These are phyloP conservation scores for Craterostigma plantagineum DNA, from an alignment of 257 asterid genomes.

Conservation along the genomic window DNA sequence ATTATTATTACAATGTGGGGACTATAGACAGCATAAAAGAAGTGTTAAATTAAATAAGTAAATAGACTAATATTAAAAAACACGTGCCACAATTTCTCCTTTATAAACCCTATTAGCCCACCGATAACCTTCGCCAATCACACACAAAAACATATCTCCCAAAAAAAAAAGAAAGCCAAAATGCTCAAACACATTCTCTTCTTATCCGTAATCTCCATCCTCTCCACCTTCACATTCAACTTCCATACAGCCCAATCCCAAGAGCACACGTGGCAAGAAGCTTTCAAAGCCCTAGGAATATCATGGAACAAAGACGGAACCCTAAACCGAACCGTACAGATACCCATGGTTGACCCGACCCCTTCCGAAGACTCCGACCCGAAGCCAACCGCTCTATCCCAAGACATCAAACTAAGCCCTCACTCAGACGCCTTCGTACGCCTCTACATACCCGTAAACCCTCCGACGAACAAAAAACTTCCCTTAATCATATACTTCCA, in stretches of 20 bases:
- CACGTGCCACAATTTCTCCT: no score
- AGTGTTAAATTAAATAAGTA: no score
- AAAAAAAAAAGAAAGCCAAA: no score
- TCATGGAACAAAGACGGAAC: constrained; percentile 7
- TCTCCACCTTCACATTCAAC: background rate
- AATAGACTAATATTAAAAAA: no score
- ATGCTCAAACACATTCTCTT: no score
- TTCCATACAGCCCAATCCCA: background rate
- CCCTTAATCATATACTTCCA: constrained; percentile 3
- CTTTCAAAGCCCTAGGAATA: constrained; percentile 6
- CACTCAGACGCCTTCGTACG: background rate
- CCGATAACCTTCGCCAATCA: no score
- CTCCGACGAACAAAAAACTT: background rate
- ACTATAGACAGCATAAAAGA: no score
- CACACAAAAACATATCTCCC: no score
- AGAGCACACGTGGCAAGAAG: constrained; percentile 8
- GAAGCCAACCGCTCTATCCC: constrained; percentile 1
- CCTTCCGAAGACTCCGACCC: constrained; percentile 1
- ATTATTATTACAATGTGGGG: no score
- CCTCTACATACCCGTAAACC: constrained; percentile 7
- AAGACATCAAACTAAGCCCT: constrained; percentile 3
- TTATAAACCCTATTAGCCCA: no score
- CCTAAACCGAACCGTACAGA: constrained; percentile 4
- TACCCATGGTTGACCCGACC: constrained; percentile 6
- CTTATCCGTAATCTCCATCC: no score